Conservation (phyloP, 108 stramenopile species). For the Cylindrotheca fusiformis region DNA sequence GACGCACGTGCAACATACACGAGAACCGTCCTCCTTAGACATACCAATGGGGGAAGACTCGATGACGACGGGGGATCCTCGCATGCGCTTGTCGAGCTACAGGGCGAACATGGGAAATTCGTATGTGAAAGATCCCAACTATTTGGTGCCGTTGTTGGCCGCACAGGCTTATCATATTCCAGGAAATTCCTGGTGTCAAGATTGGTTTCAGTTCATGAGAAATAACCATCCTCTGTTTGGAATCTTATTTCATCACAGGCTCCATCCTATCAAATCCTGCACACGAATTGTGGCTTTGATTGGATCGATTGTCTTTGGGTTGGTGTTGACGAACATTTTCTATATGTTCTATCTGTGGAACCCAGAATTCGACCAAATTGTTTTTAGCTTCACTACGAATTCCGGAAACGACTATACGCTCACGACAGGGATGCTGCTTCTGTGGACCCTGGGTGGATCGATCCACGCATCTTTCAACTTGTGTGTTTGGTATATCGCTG, state of each 20-base stretch:
- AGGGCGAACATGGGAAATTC: not conserved
- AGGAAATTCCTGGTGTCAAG: conserved; percentile 55
- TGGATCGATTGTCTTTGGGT: conserved; percentile 69
- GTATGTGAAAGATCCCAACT: not conserved
- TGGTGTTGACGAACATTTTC: conserved; percentile 72
- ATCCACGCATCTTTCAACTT: conserved; percentile 69
- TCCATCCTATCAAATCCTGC: conserved; percentile 59
- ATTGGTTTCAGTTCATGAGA: conserved; percentile 69
- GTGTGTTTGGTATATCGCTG: conserved; percentile 70
- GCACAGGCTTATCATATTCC: conserved; percentile 61
- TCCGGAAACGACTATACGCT: conserved; percentile 8
- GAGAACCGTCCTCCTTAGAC: not conserved
- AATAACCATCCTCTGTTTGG: conserved; percentile 87
- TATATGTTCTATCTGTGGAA: conserved; percentile 53
- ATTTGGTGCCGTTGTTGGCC: conserved; percentile 39
- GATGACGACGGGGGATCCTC: not conserved
- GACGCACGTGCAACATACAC: not conserved
- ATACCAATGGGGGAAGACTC: not conserved
- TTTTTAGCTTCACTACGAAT: conserved; percentile 11
- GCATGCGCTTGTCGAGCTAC: not conserved
- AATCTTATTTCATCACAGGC: conserved; percentile 61
- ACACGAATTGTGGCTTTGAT: conserved; percentile 68
- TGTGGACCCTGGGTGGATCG: conserved; percentile 77
- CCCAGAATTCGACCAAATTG: conserved; percentile 24
- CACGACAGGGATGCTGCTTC: conserved; percentile 48